Evolutionary conservation across 2,329 filamentous ascomycete species (phyloP).

Genomic region (Aspergillus sp.): DNA sequence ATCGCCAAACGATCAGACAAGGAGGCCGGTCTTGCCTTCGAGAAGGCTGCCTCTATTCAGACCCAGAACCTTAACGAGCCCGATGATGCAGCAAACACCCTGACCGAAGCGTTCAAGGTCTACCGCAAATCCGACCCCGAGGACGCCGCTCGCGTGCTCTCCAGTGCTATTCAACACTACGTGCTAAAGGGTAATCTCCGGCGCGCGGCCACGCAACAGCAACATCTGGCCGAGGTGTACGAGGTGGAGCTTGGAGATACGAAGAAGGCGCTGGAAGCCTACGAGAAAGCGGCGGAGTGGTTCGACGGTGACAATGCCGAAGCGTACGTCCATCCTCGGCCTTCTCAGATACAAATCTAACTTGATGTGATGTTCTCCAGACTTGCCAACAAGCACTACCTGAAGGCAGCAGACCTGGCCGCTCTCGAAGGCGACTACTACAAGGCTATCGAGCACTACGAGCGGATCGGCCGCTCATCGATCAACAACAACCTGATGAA

Average conservation of each 20-base stretch:
- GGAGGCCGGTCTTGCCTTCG: constrained; percentile 84
- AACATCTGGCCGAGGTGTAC: constrained; percentile 82
- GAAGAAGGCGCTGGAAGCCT: constrained; percentile 76
- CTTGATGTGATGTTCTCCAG: constrained; percentile 44
- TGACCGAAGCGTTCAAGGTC: constrained; percentile 91
- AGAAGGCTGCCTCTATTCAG: constrained; percentile 81
- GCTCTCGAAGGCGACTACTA: constrained; percentile 82
- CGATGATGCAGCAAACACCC: constrained; percentile 85
- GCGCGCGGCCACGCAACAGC: constrained; percentile 85
- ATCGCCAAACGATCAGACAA: constrained; percentile 59
- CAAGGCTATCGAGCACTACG: constrained; percentile 78
- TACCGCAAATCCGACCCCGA: constrained; percentile 84
- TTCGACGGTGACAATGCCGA: constrained; percentile 84
- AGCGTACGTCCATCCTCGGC: constrained; percentile 55
- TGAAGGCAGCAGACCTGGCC: constrained; percentile 87
- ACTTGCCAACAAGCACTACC: constrained; percentile 87
- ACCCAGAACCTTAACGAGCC: constrained; percentile 80
- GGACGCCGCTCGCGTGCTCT: constrained; percentile 78
- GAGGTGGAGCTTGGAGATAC: constrained; percentile 79
- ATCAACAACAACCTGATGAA: constrained; percentile 91
- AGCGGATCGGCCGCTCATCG: constrained; percentile 75
- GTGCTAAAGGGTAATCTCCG: constrained; percentile 88
- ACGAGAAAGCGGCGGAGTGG: constrained; percentile 84
- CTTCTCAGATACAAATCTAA: not conserved
- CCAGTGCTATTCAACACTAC: constrained; percentile 81